Percentiles rank a stretch among this genome's conserved stretches.
phyloP scores from a whole-genome alignment of 306 rosid genomes.

The Glycyrrhiza uralensis region DNA sequence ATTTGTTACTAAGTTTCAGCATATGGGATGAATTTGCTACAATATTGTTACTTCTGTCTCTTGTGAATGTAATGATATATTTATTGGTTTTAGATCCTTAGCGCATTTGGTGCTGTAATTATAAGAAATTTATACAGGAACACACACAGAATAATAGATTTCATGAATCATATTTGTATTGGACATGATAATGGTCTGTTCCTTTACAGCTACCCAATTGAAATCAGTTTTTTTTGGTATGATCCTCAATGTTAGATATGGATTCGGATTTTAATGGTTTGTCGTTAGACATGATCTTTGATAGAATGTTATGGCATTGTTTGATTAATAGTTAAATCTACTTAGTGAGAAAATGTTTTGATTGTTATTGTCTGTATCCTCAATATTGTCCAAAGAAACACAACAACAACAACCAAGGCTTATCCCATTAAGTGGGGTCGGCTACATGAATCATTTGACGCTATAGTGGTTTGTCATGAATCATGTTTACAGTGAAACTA shows the following conservation, averaged over 20 bases:
- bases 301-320: background rate
- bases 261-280: background rate
- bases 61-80: constrained; percentile 17
- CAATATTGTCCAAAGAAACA: background rate
- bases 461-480: no score
- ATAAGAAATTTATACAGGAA: constrained; percentile 11
- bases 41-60: constrained; percentile 14
- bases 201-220: background rate
- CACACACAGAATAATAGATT: background rate
- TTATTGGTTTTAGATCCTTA: background rate
- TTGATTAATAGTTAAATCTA: background rate
- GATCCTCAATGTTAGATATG: background rate
- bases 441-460: no score
- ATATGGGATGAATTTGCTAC: constrained; percentile 25
- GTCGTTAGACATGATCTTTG: background rate
- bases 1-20: constrained; percentile 12
- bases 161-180: background rate
- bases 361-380: background rate
- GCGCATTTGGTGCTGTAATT: constrained; percentile 11
- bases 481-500: no score
- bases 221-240: background rate
- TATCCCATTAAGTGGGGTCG: no score
- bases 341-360: background rate
- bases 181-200: background rate
- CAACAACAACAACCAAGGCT: no score